Evolutionary conservation across 1,284 basidiomycete species (phyloP), one percentile per base, ranked within the genome.

Genomic region (Phaffia rhodozyma): DNA sequence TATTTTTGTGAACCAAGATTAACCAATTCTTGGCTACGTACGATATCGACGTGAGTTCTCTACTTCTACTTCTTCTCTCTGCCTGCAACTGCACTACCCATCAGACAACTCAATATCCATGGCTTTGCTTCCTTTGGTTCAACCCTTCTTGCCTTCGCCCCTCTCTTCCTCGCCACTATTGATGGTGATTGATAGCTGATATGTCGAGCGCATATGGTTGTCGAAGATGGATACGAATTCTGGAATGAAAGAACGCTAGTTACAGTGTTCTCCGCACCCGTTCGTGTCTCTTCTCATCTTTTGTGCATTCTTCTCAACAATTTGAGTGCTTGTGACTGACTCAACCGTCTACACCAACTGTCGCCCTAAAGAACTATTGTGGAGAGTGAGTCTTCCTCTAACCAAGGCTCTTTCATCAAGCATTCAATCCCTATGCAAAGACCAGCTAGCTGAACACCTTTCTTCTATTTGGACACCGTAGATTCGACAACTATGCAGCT

Each of bases 161-260:
- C 13, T 43, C 38, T 43, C 38, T 43, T 43, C 38, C 13, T 43
- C 38, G 16, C 16, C 38, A 16, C 13, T 43, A 16, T 43, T 16
- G 38, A 43, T 7, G 13, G 38, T 16, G 32, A 16, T 43, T 43
- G 13, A 11, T 16, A 43, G 38, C 16, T 99, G 67, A 98, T 99
- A 77, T 98, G 96, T 79, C 86, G 96, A 61, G 96, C 96, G 51
- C 96, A 99, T 78, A 98, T 98, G 96, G 96, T 99, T 49, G 96
- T 99, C 62, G 96, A 99, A 75, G 91, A 93, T 73, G 96, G 94
- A 2, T 98, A 98, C 74, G 96, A 99, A 79, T 99, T 99, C 74
- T 99, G 96, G 91, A 97, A 98, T 72, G 96, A 99, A 72, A 82
- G 96, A 67, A 97, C 94, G 61, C 78, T 99, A 69, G 96, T 99